These are phyloP conservation scores for Fusarium euwallaceae DNA, from an alignment of 2,329 filamentous ascomycete genomes.

Conservation along the genomic window DNA sequence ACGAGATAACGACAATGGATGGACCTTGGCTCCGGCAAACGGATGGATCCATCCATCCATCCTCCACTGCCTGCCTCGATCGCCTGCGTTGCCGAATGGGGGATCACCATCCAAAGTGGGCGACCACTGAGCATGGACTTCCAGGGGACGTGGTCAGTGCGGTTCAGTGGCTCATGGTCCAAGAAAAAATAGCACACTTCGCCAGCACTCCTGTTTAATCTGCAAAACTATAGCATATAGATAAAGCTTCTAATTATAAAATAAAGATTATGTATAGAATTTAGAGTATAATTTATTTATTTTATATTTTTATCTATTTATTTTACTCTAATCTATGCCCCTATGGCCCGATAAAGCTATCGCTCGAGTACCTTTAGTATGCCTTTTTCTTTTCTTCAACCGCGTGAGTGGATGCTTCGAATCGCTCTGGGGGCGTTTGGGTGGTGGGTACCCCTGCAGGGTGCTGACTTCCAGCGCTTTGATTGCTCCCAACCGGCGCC, in stretches of 20 bases:
- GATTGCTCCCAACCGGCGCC: not conserved
- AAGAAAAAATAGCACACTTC: too few relatives aligned
- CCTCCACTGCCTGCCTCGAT: conserved; percentile 1
- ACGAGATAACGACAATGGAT: conserved; percentile 24
- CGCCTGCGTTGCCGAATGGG: conserved; percentile 6
- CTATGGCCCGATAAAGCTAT: too few relatives aligned
- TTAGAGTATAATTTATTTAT: too few relatives aligned
- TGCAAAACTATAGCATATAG: too few relatives aligned
- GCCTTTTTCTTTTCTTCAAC: too few relatives aligned
- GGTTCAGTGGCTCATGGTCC: not conserved
- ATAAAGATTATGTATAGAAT: too few relatives aligned
- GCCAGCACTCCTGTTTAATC: too few relatives aligned
- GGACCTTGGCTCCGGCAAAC: conserved; percentile 20
- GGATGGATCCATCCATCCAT: conserved; percentile 5
- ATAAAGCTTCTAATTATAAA: too few relatives aligned
- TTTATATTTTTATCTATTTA: too few relatives aligned
- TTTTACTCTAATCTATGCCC: too few relatives aligned
- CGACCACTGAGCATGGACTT: conserved; percentile 8
- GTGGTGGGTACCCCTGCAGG: not conserved
- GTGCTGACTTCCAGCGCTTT: conserved; percentile 4
- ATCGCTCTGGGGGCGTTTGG: conserved; percentile 17
- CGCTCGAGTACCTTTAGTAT: too few relatives aligned
- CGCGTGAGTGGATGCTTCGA: conserved; percentile 3
- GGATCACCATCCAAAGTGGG: conserved; percentile 13
- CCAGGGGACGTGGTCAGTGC: conserved; percentile 27